These are phyloP conservation scores for Vigna radiata DNA, from an alignment of 306 rosid species.

Conservation along the genomic window DNA sequence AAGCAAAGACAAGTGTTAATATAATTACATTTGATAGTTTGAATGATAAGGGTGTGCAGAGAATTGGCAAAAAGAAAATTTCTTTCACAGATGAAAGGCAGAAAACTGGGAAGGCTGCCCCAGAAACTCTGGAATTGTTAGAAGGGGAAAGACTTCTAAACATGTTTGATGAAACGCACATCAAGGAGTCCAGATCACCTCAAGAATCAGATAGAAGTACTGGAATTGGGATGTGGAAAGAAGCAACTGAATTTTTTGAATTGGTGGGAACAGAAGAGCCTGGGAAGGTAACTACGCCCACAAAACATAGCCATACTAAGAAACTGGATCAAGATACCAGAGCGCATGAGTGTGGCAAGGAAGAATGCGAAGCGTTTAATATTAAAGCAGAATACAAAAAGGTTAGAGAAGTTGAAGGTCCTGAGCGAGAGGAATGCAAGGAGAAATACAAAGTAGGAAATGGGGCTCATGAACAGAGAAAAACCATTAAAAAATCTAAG, in stretches of 20 bases:
- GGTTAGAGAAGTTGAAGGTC: conserved; percentile 41
- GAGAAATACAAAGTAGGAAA: conserved; percentile 53
- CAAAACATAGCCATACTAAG: conserved; percentile 50
- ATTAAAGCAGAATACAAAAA: conserved; percentile 46
- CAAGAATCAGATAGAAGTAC: conserved; percentile 60
- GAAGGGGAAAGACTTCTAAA: conserved; percentile 52
- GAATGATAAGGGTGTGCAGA: conserved; percentile 53
- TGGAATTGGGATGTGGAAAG: conserved; percentile 73
- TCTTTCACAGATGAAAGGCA: conserved; percentile 61
- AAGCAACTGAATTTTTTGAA: conserved; percentile 81
- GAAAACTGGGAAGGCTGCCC: conserved; percentile 54
- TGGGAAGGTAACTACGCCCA: conserved; percentile 52
- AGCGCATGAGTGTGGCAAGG: conserved; percentile 46
- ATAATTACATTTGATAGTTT: conserved; percentile 47
- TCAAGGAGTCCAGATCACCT: conserved; percentile 58
- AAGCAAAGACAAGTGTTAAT: conserved; percentile 46
- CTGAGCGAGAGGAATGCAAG: conserved; percentile 49
- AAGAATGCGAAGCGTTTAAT: conserved; percentile 51
- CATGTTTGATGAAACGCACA: conserved; percentile 48
- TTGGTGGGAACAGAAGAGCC: conserved; percentile 75
- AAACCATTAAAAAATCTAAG: conserved; percentile 51
- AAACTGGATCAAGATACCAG: conserved; percentile 49
- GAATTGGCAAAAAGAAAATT: conserved; percentile 42
- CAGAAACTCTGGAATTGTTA: conserved; percentile 48
- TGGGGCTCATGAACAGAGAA: conserved; percentile 49